Evolutionary conservation across 2,329 filamentous ascomycete genomes (phyloP).

Genomic region (Penicillium sp.): DNA sequence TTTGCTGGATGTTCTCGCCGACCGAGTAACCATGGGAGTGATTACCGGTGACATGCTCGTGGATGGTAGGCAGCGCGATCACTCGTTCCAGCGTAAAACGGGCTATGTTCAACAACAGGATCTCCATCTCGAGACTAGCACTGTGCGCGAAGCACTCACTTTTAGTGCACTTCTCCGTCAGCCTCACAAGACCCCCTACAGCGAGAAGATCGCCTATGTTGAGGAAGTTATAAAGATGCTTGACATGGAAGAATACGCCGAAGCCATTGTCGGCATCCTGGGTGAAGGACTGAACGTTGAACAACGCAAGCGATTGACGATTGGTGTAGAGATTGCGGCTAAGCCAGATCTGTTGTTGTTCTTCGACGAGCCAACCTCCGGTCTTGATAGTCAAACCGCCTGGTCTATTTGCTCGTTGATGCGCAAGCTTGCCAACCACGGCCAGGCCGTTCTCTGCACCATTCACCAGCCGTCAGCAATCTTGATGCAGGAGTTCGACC

Average conservation of each 20-base stretch:
- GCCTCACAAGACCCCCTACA: slow-evolving; percentile 66
- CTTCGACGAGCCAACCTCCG: slow-evolving; percentile 89
- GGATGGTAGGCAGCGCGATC: slow-evolving; percentile 69
- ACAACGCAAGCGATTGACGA: slow-evolving; percentile 73
- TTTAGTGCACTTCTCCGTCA: slow-evolving; percentile 85
- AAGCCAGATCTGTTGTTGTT: slow-evolving; percentile 86
- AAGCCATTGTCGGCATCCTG: slow-evolving; percentile 82
- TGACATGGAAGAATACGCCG: slow-evolving; percentile 84
- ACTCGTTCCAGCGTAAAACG: slow-evolving; percentile 63
- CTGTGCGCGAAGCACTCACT: slow-evolving; percentile 79
- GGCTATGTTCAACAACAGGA: slow-evolving; percentile 78
- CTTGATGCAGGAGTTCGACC: slow-evolving; percentile 79
- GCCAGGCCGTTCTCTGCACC: slow-evolving; percentile 89
- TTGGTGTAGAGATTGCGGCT: slow-evolving; percentile 88
- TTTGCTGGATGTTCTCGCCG: slow-evolving; percentile 78
- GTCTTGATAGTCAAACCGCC: slow-evolving; percentile 85
- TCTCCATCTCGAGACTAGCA: slow-evolving; percentile 78
- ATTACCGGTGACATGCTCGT: slow-evolving; percentile 82
- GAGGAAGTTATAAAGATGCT: slow-evolving; percentile 85
- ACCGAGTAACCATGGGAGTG: slow-evolving; percentile 80
- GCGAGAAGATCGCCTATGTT: slow-evolving; percentile 81
- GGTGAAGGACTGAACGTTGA: slow-evolving; percentile 69
- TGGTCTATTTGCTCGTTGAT: slow-evolving; percentile 86
- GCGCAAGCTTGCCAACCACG: slow-evolving; percentile 81
- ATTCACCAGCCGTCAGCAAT: slow-evolving; percentile 93